A percentile compares a stretch with the other conserved stretches of the same genome.
These are phyloP conservation scores for Aspergillus biplanus DNA, from an alignment of 495 filamentous ascomycete genomes.

Conservation along the genomic window DNA sequence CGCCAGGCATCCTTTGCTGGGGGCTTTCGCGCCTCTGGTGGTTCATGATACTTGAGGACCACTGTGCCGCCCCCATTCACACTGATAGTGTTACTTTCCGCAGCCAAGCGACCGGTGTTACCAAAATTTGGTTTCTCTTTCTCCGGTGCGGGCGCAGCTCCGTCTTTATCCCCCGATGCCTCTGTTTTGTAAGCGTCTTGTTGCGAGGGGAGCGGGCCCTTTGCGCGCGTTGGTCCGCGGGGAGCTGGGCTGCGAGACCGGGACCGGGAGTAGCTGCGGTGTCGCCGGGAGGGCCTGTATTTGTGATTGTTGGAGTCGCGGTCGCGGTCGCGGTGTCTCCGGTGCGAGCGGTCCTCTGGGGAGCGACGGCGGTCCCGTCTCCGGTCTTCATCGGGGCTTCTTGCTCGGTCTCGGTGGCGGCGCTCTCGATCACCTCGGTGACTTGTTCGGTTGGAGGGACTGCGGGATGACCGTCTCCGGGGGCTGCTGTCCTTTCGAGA, in stretches of 20 bases:
- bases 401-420: conserved; percentile 32
- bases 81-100: conserved; percentile 85
- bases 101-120: conserved; percentile 79
- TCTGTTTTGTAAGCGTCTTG: conserved; percentile 65
- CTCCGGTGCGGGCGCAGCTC: conserved; percentile 46
- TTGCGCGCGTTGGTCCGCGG: conserved; percentile 39
- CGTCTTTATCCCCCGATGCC: conserved; percentile 42
- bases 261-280: conserved; percentile 35
- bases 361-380: background rate
- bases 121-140: conserved; percentile 90
- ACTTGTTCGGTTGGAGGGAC: conserved; percentile 28
- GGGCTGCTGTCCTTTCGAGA: conserved; percentile 33
- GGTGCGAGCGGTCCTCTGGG: background rate
- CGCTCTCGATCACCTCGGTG: conserved; percentile 30
- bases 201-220: conserved; percentile 71
- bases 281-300: conserved; percentile 31
- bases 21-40: conserved; percentile 87
- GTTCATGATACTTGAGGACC: conserved; percentile 94
- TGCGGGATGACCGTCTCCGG: conserved; percentile 37
- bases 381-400: conserved; percentile 28
- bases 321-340: conserved; percentile 36
- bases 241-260: conserved; percentile 38
- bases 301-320: conserved; percentile 28
- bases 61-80: conserved; percentile 61
- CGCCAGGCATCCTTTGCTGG: conserved; percentile 79